A percentile compares a stretch with the other conserved stretches of the same genome.
Conservation (phyloP, 2,329 filamentous ascomycete genomes). For the Aspergillus sp. region DNA sequence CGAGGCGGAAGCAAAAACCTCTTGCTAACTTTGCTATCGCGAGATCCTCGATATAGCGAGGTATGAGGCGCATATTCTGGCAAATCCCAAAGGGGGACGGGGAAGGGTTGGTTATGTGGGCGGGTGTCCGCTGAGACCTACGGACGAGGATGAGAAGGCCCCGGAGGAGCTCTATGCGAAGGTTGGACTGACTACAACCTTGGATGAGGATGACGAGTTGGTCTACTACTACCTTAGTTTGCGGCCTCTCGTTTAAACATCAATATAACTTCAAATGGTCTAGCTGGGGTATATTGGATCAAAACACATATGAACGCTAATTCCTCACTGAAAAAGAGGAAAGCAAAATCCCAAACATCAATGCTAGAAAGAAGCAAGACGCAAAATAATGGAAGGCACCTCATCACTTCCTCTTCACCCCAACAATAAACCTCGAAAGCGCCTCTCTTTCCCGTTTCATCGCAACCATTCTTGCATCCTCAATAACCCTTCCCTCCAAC, state of each 20-base stretch:
- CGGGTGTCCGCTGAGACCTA: neutral
- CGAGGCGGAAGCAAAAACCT: too few species aligned
- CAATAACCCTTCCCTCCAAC: slow-evolving; percentile 59
- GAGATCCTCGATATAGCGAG: too few species aligned
- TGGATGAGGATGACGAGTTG: too few species aligned
- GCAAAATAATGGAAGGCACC: neutral
- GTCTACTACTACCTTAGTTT: too few species aligned
- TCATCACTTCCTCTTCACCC: slow-evolving; percentile 28
- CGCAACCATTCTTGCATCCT: slow-evolving; percentile 63
- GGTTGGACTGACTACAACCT: neutral
- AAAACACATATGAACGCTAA: neutral
- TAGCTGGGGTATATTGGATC: neutral
- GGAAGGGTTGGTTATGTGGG: neutral
- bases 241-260: too few species aligned
- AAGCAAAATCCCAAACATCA: neutral
- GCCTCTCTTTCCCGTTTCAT: slow-evolving; percentile 69
- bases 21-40: too few species aligned
- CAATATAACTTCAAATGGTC: neutral
- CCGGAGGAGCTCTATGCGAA: slow-evolving; percentile 16
- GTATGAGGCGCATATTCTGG: slow-evolving; percentile 2
- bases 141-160: slow-evolving; percentile 18
- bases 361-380: neutral
- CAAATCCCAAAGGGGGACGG: neutral
- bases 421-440: slow-evolving; percentile 61
- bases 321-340: neutral